Evolutionary conservation across 2,329 filamentous ascomycete genomes (phyloP).

Genomic region (Calonectria pseudoreteaudii): DNA sequence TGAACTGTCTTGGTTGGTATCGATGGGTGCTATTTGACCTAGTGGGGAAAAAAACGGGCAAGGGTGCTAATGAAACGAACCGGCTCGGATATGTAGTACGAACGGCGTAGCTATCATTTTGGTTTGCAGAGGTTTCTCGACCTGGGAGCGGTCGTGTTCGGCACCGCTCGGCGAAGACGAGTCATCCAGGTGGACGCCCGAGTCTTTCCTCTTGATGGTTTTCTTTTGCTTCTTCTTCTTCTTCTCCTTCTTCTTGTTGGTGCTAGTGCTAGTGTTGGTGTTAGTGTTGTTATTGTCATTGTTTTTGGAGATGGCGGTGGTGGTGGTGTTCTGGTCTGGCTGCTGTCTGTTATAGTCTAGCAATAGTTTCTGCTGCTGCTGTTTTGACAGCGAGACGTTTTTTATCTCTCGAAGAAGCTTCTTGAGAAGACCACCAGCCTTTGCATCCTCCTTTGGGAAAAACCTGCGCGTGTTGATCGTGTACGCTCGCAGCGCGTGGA

Average conservation of each 20-base stretch:
- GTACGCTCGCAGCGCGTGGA: constrained; percentile 15
- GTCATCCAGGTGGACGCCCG: background rate
- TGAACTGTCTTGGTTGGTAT: too few relatives aligned
- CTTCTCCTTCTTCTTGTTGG: background rate
- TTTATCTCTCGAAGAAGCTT: constrained; percentile 29
- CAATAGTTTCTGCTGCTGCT: background rate
- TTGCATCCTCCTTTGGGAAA: constrained; percentile 19
- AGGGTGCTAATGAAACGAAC: background rate
- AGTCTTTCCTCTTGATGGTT: background rate
- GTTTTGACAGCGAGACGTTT: background rate
- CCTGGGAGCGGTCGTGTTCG: background rate
- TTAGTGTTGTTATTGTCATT: background rate
- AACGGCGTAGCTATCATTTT: background rate
- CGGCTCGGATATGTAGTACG: background rate
- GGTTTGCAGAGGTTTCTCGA: background rate
- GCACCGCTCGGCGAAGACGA: background rate
- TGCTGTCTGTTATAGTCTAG: background rate
- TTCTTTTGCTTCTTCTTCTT: background rate
- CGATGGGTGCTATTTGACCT: background rate
- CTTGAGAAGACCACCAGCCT: constrained; percentile 19
- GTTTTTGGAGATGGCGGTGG: too few relatives aligned
- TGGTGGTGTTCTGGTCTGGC: background rate
- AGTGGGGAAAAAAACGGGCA: background rate
- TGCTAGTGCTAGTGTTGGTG: background rate
- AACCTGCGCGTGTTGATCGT: background rate